phyloP scores from a whole-genome alignment of 2,329 filamentous ascomycete genomes.

The Clonostachys byssicola region DNA sequence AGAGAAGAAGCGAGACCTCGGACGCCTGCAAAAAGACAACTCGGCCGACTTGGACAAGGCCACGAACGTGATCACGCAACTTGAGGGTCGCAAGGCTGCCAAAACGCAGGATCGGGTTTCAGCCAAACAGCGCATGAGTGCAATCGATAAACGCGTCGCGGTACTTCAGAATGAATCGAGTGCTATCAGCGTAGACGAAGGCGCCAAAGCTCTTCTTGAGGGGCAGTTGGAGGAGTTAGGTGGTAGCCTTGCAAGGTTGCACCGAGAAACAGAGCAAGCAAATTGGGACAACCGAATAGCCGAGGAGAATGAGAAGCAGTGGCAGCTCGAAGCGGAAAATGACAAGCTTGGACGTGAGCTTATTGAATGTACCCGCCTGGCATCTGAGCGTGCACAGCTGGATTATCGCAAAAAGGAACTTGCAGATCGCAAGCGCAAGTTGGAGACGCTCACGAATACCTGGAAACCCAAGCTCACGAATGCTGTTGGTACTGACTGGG shows the following conservation, averaged over 20 bases:
- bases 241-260: conserved; percentile 55
- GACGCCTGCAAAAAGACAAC: conserved; percentile 69
- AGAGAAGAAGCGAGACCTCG: conserved; percentile 77
- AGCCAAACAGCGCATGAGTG: conserved; percentile 66
- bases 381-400: conserved; percentile 78
- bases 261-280: conserved; percentile 56
- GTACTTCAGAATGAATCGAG: conserved; percentile 65
- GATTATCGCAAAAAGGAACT: conserved; percentile 80
- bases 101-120: conserved; percentile 70
- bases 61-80: conserved; percentile 65
- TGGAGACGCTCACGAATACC: conserved; percentile 73
- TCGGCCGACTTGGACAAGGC: conserved; percentile 70
- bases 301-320: conserved; percentile 60
- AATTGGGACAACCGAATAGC: conserved; percentile 70
- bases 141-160: conserved; percentile 67
- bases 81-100: conserved; percentile 70
- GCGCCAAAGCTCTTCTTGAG: conserved; percentile 73
- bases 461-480: conserved; percentile 67
- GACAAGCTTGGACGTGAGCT: conserved; percentile 75
- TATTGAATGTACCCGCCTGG: conserved; percentile 74
- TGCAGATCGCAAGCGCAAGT: conserved; percentile 65
- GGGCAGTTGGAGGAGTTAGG: conserved; percentile 68
- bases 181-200: conserved; percentile 80
- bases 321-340: conserved; percentile 66
- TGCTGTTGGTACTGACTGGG: conserved; percentile 64